Evolutionary conservation across 768 basidiomycete genomes (phyloP), one percentile per base, ranked within the genome.

Genomic region (Lactarius evosmus): DNA sequence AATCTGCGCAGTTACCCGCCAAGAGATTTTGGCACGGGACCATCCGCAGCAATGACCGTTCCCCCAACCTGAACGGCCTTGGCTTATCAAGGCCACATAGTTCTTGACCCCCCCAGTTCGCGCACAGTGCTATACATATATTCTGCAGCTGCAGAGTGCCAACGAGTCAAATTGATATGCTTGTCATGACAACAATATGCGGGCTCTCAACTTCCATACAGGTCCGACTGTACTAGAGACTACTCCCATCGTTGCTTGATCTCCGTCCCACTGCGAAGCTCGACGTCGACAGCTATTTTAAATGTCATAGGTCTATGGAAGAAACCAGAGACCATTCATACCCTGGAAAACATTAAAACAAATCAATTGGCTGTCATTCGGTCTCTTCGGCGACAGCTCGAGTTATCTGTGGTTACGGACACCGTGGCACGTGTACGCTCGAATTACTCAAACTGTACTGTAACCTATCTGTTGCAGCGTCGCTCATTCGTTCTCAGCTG

Each of bases 151-250:
- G n/a, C 22, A 29, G 41, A 6, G 34, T 29, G n/a, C 33, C 46
- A 25, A 12, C 3, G 22, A 12, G 25, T 49, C 22, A 49, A 49
- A 49, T 49, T 49, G 12, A 22, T 49, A 17, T 36, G n/a, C 25
- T 36, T 16, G 46, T 36, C 58, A 36, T 59, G 54, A 38, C 54
- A 34, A 58, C 46, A 59, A 59, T 50, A n/a, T 11, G 25, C 46
- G 25, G 33, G 22, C 17, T 32, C 34, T 25, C 22, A 29, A 32
- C 33, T 32, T 33, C 57, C n/a, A n/a, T 4, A n/a, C 34, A 27
- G 38, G 9, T 41, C 46, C 34, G 9, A 36, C 33, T 25, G 25
- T 27, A 36, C 25, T 50, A n/a, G 41, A 17, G 32, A 22, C 44
- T 4, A 22, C n/a, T 22, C 22, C 32, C 41, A 22, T 36, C 8